Base-by-base conservation (phyloP, 805 yeast species). In the Ogataea minuta region DNA sequence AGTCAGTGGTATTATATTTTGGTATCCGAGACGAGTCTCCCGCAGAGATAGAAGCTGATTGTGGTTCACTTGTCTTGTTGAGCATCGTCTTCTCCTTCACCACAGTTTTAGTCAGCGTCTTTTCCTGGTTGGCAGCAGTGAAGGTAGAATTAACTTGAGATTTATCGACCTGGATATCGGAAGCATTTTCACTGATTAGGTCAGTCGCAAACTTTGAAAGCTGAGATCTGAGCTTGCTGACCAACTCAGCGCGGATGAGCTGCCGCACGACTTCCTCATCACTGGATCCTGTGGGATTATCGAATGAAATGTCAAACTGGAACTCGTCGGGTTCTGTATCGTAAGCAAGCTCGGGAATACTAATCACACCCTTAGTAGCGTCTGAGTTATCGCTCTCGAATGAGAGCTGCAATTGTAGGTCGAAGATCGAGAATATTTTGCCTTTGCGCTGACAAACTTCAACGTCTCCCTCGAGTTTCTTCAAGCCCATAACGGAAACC, bases 391-490 rank as follows among this genome's bases (percentile, higher is more conserved):
- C 24, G 5, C 90, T 88, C 6, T 57, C 61, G 52, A 80, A 76
- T n/a, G 69, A 70, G 42, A 90, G 59, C 2, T 74, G 79, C 34
- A 90, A 45, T 45, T 79, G 74, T 58, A 93, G 68, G 55, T 93
- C 99, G 62, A 88, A 93, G 43, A 93, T 66, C 4, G 95, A 84
- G 53, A 93, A 90, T 17, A 91, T 95, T 62, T 91, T 90, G 11
- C 99, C 99, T 63, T 93, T 93, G 54, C 99, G 79, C 68, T 93
- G 99, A 51, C 88, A 84, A 21, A 93, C 98, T 59, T 90, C 99
- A 49, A 90, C 95, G 54, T 93, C 99, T 38, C 99, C 99, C 54
- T 86, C 95, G 14, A 91, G 72, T 12, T 76, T 66, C 13, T 79
- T 74, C 11, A 85, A 67, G 17, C 65, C 48, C 10, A 68, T 57